Evolutionary conservation across 768 basidiomycete genomes (phyloP).

Genomic region (Pleurotus ostreatus): DNA sequence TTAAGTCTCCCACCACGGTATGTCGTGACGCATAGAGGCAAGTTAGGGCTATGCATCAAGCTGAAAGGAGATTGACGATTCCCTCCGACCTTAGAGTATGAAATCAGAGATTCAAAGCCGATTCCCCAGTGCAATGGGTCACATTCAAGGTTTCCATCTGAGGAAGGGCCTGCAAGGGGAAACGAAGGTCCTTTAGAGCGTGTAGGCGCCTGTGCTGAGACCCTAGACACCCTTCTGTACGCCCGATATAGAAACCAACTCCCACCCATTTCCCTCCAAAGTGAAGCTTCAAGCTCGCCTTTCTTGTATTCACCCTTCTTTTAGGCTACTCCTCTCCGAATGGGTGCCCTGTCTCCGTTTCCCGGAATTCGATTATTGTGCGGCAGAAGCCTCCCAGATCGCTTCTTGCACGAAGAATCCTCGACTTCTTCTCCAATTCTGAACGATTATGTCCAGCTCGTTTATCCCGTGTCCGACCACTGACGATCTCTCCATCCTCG

Average conservation of each 20-base stretch:
- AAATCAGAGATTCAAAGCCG: neutral
- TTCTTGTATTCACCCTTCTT: too few relatives aligned
- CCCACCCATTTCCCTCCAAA: neutral
- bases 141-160: conserved; percentile 4
- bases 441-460: neutral
- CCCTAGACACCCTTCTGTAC: neutral
- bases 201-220: neutral
- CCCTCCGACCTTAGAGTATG: neutral
- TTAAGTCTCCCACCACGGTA: conserved; percentile 4
- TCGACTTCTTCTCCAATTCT: neutral
- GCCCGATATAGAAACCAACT: neutral
- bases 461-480: conserved; percentile 3
- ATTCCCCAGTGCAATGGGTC: neutral
- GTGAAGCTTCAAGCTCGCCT: too few relatives aligned
- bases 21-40: neutral
- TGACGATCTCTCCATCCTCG: conserved; percentile 3
- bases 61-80: neutral
- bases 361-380: neutral
- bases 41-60: neutral
- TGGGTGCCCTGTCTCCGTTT: neutral
- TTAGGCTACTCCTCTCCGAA: too few relatives aligned
- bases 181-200: neutral
- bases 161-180: neutral
- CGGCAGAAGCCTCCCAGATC: neutral
- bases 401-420: too few relatives aligned